These are phyloP conservation scores for Ophiostoma triangulosporum DNA, from an alignment of 2,329 filamentous ascomycete genomes.

Conservation along the genomic window DNA sequence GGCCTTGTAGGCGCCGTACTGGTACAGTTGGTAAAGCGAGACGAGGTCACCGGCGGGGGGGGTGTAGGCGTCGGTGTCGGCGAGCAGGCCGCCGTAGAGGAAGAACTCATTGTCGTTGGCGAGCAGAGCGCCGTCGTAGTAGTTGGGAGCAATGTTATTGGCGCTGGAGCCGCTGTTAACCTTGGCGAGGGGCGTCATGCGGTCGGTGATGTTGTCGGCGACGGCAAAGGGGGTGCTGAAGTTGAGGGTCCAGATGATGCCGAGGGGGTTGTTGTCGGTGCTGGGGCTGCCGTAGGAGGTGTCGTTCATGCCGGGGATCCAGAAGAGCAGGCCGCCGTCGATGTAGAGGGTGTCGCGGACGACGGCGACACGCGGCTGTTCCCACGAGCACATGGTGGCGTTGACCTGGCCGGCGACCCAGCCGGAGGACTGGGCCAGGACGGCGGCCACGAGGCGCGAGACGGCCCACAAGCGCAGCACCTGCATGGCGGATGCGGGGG, in stretches of 20 bases:
- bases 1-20: conserved; percentile 33
- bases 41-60: conserved; percentile 30
- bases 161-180: conserved; percentile 28
- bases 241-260: conserved; percentile 43
- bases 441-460: conserved; percentile 19
- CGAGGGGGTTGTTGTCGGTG: conserved; percentile 34
- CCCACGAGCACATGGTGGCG: conserved; percentile 47
- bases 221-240: conserved; percentile 43
- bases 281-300: conserved; percentile 19
- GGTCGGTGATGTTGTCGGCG: conserved; percentile 35
- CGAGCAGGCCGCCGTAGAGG: conserved; percentile 46
- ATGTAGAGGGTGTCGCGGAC: conserved; percentile 51
- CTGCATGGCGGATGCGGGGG: not conserved
- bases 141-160: conserved; percentile 42
- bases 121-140: conserved; percentile 49
- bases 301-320: conserved; percentile 35
- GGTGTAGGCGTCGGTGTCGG: conserved; percentile 21
- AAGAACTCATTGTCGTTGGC: conserved; percentile 50
- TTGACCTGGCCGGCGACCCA: conserved; percentile 42
- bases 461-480: not conserved
- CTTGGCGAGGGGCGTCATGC: conserved; percentile 37
- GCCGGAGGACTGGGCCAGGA: conserved; percentile 29
- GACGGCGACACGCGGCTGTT: conserved; percentile 37
- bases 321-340: conserved; percentile 46
- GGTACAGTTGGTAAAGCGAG: conserved; percentile 37